phyloP scores from a whole-genome alignment of 2,329 filamentous ascomycete species.

The Fusarium sp. region DNA sequence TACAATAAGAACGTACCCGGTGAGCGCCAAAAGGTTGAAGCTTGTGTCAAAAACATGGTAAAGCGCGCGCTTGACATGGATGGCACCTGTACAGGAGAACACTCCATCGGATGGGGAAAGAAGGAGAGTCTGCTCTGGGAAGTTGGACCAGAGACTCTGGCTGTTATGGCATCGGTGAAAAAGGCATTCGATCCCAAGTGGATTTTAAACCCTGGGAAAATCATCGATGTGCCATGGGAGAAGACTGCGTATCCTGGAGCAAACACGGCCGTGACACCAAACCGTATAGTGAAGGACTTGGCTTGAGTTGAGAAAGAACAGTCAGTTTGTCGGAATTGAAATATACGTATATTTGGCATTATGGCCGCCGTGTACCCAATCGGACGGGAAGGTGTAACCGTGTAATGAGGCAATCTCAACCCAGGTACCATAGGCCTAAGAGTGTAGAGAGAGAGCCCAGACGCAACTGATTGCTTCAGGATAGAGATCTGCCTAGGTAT shows the following conservation, averaged over 20 bases:
- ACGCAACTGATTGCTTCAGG: no score
- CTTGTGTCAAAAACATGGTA: conserved; percentile 90
- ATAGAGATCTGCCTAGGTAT: no score
- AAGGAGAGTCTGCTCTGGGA: conserved; percentile 83
- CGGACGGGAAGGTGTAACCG: background rate
- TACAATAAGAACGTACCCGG: conserved; percentile 77
- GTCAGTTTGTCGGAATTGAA: background rate
- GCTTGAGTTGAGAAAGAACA: background rate
- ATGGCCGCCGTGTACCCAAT: background rate
- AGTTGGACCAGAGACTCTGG: conserved; percentile 81
- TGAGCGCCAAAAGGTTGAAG: conserved; percentile 80
- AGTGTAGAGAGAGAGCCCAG: no score
- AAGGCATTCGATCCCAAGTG: conserved; percentile 83
- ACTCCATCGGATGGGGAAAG: conserved; percentile 87
- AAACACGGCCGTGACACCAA: conserved; percentile 42
- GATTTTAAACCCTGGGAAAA: conserved; percentile 93
- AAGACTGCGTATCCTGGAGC: conserved; percentile 35
- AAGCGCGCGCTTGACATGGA: conserved; percentile 93
- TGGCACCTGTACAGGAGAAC: conserved; percentile 90
- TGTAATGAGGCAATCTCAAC: background rate
- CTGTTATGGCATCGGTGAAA: conserved; percentile 88
- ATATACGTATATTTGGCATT: background rate
- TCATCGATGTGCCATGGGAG: conserved; percentile 75
- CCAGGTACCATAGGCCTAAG: no score
- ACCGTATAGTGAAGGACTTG: conserved; percentile 24